Conservation (phyloP, 2,329 filamentous ascomycete genomes). For the Apiospora saccharicola region DNA sequence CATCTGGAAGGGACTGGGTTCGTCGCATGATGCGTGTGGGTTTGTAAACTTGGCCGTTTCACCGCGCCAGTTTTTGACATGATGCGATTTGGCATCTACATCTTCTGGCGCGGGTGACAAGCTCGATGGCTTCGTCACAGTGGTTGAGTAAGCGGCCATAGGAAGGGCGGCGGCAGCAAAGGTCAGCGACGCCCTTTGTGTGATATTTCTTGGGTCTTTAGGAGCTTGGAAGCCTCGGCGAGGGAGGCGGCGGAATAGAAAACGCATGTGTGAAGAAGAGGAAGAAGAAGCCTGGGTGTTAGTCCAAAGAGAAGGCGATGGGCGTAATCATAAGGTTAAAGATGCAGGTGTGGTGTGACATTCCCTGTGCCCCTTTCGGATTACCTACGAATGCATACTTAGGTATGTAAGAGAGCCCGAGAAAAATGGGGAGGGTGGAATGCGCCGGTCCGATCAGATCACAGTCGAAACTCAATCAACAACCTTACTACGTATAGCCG, state of each 20-base stretch:
- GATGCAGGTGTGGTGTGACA: slow-evolving; percentile 10
- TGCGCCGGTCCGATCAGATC: neutral
- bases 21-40: slow-evolving; percentile 25
- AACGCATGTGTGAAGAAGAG: neutral
- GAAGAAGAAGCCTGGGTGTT: neutral
- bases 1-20: neutral
- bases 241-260: neutral
- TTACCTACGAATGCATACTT: neutral
- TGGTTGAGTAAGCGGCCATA: slow-evolving; percentile 18
- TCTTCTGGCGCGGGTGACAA: slow-evolving; percentile 45
- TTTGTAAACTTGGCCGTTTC: slow-evolving; percentile 49
- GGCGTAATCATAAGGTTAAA: neutral
- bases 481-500: neutral
- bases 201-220: neutral
- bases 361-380: slow-evolving; percentile 8
- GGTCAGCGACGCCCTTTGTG: neutral
- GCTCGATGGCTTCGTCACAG: slow-evolving; percentile 12
- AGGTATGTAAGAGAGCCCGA: neutral
- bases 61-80: slow-evolving; percentile 52
- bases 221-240: slow-evolving; percentile 12
- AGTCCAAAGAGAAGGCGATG: neutral
- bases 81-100: slow-evolving; percentile 55
- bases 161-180: slow-evolving; percentile 15
- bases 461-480: neutral
- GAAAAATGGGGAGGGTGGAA: neutral